A percentile compares a stretch with the other conserved stretches of the same genome.
Conservation (phyloP, 2,329 filamentous ascomycete genomes). For the Boeremia exigua region DNA sequence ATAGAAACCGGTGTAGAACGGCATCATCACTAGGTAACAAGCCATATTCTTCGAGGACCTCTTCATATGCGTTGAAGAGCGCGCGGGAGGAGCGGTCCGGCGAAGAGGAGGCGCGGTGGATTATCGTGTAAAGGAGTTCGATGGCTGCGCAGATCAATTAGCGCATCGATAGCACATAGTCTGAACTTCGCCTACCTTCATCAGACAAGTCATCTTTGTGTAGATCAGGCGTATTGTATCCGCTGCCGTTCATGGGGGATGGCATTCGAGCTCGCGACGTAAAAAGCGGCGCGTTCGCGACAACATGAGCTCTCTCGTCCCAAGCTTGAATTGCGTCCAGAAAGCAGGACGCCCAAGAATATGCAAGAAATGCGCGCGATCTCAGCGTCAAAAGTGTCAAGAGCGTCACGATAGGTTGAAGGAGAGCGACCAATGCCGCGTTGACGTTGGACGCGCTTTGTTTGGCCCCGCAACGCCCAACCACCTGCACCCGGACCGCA, state of each 20-base stretch:
- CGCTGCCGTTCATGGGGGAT: conserved; percentile 45
- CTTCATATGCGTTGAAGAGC: conserved; percentile 81
- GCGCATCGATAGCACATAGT: not conserved
- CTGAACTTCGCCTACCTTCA: conserved; percentile 41
- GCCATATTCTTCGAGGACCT: conserved; percentile 72
- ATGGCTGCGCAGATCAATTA: conserved; percentile 65
- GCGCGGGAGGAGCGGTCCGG: conserved; percentile 66
- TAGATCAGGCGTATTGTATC: conserved; percentile 49
- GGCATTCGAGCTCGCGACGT: conserved; percentile 51
- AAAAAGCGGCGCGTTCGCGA: conserved; percentile 48
- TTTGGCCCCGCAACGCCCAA: conserved; percentile 4
- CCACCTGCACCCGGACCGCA: conserved; percentile 1
- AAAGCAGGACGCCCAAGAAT: conserved; percentile 8
- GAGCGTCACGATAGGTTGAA: not conserved
- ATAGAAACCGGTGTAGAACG: conserved; percentile 77
- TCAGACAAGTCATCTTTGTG: conserved; percentile 42
- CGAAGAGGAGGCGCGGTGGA: conserved; percentile 72
- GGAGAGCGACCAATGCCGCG: not conserved
- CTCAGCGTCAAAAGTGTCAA: not conserved
- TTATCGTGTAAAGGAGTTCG: conserved; percentile 76
- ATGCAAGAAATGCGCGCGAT: not conserved
- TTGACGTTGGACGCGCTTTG: conserved; percentile 12
- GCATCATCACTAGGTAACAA: conserved; percentile 76
- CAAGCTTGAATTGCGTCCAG: conserved; percentile 1
- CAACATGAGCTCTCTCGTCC: conserved; percentile 43